phyloP scores from a whole-genome alignment of 768 basidiomycete genomes.

The Tubosaeta sp. region DNA sequence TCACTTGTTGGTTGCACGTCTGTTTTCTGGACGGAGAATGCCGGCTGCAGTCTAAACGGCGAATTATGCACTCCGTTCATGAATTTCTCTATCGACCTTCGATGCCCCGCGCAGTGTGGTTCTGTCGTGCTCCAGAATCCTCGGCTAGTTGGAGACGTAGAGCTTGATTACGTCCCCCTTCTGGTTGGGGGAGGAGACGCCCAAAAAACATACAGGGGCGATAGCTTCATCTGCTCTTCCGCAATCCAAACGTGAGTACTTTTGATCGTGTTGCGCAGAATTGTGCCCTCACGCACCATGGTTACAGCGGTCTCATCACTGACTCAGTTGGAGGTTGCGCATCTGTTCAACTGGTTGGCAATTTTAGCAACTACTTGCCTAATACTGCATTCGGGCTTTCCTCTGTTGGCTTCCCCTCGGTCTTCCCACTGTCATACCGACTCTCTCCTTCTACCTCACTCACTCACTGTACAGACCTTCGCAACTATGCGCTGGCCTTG shows the following conservation, averaged over 20 bases:
- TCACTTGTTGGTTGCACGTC: conserved; percentile 66
- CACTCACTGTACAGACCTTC: conserved; percentile 66
- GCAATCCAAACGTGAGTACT: conserved; percentile 79
- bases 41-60: conserved; percentile 74
- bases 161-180: conserved; percentile 65
- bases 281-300: conserved; percentile 5
- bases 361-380: conserved; percentile 67
- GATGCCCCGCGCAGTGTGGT: conserved; percentile 74
- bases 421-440: conserved; percentile 69
- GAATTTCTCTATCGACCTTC: conserved; percentile 61
- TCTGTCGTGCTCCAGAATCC: conserved; percentile 66
- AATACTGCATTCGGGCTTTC: conserved; percentile 55
- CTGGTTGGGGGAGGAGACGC: conserved; percentile 83
- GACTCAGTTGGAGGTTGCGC: conserved; percentile 74
- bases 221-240: conserved; percentile 81
- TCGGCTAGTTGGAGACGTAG: conserved; percentile 63
- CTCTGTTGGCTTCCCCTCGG: conserved; percentile 69
- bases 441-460: conserved; percentile 48
- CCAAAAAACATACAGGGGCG: conserved; percentile 71
- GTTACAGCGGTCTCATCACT: conserved; percentile 56
- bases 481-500: conserved; percentile 65
- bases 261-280: conserved; percentile 13
- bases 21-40: conserved; percentile 65
- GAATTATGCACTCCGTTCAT: conserved; percentile 59
- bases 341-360: conserved; percentile 61